Conservation (phyloP, 441 rosid genomes). For the Rhodomyrtus psidioides region DNA sequence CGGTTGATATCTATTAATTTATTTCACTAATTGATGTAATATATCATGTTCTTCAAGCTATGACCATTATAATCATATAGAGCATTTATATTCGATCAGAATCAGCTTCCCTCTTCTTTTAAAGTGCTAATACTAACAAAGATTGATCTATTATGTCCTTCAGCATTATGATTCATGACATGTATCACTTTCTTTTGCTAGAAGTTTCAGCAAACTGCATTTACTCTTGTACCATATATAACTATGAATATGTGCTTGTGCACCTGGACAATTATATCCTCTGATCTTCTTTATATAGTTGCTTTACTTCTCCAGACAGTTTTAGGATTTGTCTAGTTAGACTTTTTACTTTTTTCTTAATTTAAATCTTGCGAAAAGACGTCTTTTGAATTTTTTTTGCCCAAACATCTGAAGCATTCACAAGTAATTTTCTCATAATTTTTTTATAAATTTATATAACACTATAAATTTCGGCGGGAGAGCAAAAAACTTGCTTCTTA, state of each 20-base stretch:
- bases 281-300: neutral
- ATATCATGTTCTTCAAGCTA: neutral
- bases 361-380: neutral
- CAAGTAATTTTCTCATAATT: neutral
- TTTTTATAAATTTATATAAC: neutral
- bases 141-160: neutral
- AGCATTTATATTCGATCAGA: neutral
- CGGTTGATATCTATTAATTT: neutral
- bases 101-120: neutral
- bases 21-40: neutral
- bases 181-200: neutral
- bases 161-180: neutral
- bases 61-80: neutral
- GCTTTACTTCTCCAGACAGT: neutral
- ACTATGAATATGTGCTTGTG: neutral
- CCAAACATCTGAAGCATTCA: neutral
- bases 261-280: neutral
- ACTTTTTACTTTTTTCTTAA: neutral
- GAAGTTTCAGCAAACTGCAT: neutral
- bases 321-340: neutral
- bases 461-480: neutral
- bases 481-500: neutral
- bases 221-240: neutral
- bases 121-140: neutral
- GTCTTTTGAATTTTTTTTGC: neutral